phyloP scores from a whole-genome alignment of 371 early-diverging fungal species.

The Actinomucor elegans region DNA sequence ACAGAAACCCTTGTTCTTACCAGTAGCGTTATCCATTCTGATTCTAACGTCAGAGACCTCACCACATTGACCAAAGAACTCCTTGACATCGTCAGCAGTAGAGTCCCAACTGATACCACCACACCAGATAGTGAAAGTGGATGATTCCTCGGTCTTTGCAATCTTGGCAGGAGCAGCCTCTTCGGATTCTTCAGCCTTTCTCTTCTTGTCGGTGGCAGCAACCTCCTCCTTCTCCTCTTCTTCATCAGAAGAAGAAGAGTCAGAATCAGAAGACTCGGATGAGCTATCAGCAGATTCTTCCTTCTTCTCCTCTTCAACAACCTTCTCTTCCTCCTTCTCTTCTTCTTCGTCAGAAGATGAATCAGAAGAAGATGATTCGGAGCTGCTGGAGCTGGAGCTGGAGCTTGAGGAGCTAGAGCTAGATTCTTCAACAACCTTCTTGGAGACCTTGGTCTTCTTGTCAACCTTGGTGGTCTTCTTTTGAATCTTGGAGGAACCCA shows the following conservation, averaged over 20 bases:
- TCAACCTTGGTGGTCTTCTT: slow-evolving; percentile 13
- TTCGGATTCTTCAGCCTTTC: slow-evolving; percentile 24
- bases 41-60: slow-evolving; percentile 40
- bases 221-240: not conserved
- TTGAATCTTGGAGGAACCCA: slow-evolving; percentile 14
- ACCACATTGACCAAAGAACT: slow-evolving; percentile 62
- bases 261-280: not conserved
- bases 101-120: slow-evolving; percentile 71
- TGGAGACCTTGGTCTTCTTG: slow-evolving; percentile 9
- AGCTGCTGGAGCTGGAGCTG: slow-evolving; percentile 9
- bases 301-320: not conserved
- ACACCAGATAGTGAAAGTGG: slow-evolving; percentile 57
- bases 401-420: slow-evolving; percentile 3
- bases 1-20: slow-evolving; percentile 71
- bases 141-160: slow-evolving; percentile 48
- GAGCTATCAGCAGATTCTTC: slow-evolving; percentile 1
- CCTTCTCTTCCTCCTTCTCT: not conserved
- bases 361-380: slow-evolving; percentile 6
- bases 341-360: slow-evolving; percentile 10
- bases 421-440: slow-evolving; percentile 3
- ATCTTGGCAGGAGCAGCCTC: slow-evolving; percentile 35
- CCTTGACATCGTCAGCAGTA: slow-evolving; percentile 60
- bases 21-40: slow-evolving; percentile 53
- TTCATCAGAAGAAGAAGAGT: slow-evolving; percentile 3
- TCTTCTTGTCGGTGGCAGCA: slow-evolving; percentile 14